Conservation (phyloP, 2,329 filamentous ascomycete species). For the Aspergillus nomiae region DNA sequence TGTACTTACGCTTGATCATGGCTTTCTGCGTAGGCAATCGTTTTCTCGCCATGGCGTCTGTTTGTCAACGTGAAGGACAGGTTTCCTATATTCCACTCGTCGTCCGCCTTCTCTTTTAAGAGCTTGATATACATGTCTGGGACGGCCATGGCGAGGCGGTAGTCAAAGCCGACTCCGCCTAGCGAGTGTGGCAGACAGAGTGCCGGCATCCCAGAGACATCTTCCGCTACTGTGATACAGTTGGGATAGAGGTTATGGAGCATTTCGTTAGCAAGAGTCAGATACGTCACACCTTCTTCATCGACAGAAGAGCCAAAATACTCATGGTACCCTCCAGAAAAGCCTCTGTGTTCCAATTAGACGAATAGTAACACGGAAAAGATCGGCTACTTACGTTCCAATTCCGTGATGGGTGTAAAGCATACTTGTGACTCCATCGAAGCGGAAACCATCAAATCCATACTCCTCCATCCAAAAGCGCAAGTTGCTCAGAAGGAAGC, state of each 20-base stretch:
- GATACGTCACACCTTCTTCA: constrained; percentile 89
- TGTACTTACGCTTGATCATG: constrained; percentile 90
- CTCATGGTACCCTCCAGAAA: constrained; percentile 96
- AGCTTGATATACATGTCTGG: constrained; percentile 99
- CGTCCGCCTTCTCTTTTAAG: constrained; percentile 86
- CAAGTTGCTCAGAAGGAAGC: constrained; percentile 94
- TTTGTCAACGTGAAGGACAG: constrained; percentile 90
- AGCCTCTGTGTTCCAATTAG: constrained; percentile 62
- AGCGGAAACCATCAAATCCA: constrained; percentile 92
- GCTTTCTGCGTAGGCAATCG: constrained; percentile 94
- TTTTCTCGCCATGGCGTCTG: constrained; percentile 93
- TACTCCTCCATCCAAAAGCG: constrained; percentile 99
- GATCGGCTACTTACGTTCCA: constrained; percentile 70
- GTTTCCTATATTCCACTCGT: constrained; percentile 86
- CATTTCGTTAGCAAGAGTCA: constrained; percentile 97
- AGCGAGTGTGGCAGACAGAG: constrained; percentile 82
- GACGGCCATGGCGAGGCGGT: constrained; percentile 94
- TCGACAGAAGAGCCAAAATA: constrained; percentile 91
- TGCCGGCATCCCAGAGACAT: constrained; percentile 98
- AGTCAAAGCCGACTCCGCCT: constrained; percentile 95
- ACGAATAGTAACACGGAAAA: neutral
- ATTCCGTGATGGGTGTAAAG: constrained; percentile 95
- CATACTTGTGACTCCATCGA: constrained; percentile 98
- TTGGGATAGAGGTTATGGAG: constrained; percentile 87
- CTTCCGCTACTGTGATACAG: constrained; percentile 89